Evolutionary conservation across 2,329 filamentous ascomycete species (phyloP).

Genomic region (Trichoderma gracile): DNA sequence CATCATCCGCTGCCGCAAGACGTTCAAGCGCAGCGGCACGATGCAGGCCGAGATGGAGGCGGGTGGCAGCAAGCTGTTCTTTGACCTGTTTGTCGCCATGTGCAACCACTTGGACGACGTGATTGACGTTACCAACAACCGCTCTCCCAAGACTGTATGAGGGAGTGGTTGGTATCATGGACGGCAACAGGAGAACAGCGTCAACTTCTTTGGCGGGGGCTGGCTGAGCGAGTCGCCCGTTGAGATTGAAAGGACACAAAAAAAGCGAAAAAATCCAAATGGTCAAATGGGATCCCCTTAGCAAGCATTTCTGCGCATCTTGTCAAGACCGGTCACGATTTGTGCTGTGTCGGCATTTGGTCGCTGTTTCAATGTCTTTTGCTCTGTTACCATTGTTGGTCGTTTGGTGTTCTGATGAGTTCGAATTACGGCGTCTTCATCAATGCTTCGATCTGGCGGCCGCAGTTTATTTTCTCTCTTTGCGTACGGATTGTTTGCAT

Average conservation of each 20-base stretch:
- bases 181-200: conserved; percentile 17
- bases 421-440: conserved; percentile 43
- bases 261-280: not conserved
- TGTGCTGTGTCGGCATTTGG: conserved; percentile 47
- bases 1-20: conserved; percentile 95
- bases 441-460: conserved; percentile 26
- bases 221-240: conserved; percentile 31
- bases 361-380: conserved; percentile 39
- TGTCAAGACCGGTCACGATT: conserved; percentile 36
- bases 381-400: conserved; percentile 53
- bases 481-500: conserved; percentile 10
- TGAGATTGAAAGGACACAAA: conserved; percentile 26
- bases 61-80: conserved; percentile 88
- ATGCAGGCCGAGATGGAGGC: conserved; percentile 99
- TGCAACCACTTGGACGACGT: conserved; percentile 98
- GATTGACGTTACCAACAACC: conserved; percentile 76
- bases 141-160: conserved; percentile 60
- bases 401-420: conserved; percentile 48
- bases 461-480: conserved; percentile 3
- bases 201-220: conserved; percentile 27
- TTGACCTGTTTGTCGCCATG: conserved; percentile 97
- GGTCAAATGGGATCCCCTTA: not conserved
- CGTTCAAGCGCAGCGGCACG: conserved; percentile 96
- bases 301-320: not conserved
- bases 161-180: not conserved